A percentile compares a stretch with the other conserved stretches of the same genome.
Evolutionary conservation across 2,329 filamentous ascomycete genomes (phyloP).

Genomic region (Nothophoma quercina): DNA sequence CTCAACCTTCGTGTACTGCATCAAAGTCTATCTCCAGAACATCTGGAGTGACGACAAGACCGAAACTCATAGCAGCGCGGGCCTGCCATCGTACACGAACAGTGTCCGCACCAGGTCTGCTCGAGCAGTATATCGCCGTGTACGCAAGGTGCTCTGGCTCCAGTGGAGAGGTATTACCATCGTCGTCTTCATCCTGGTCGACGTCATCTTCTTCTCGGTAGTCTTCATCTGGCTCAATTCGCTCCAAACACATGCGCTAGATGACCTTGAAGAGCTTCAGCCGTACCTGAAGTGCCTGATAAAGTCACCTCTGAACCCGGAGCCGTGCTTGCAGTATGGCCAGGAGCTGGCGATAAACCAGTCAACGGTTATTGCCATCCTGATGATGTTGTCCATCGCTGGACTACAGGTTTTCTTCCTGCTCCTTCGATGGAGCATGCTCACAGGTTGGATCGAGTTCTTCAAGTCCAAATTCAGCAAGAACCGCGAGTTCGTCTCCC

Average conservation of each 20-base stretch:
- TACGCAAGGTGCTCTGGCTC: conserved; percentile 84
- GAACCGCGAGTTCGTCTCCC: conserved; percentile 86
- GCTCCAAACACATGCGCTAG: conserved; percentile 65
- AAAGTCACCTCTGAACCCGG: conserved; percentile 64
- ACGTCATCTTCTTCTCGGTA: conserved; percentile 93
- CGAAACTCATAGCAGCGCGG: conserved; percentile 67
- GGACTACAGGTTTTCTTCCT: conserved; percentile 86
- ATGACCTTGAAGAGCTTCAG: conserved; percentile 62
- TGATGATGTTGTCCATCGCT: conserved; percentile 81
- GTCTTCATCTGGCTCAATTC: conserved; percentile 83
- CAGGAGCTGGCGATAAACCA: conserved; percentile 73
- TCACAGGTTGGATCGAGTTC: conserved; percentile 80
- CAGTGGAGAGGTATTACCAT: conserved; percentile 95
- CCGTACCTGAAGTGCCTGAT: conserved; percentile 80
- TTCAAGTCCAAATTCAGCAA: conserved; percentile 57
- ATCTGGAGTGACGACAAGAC: conserved; percentile 76
- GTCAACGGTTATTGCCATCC: conserved; percentile 78
- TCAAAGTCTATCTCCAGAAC: conserved; percentile 91
- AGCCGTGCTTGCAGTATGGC: conserved; percentile 69
- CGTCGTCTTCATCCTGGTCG: conserved; percentile 85
- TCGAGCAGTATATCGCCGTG: conserved; percentile 84
- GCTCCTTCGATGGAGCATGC: conserved; percentile 83
- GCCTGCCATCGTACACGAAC: conserved; percentile 71
- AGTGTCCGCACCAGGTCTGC: conserved; percentile 83
- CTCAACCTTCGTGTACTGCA: conserved; percentile 81